phyloP scores from a whole-genome alignment of 2,329 filamentous ascomycete genomes.

The Trichoderma koningiopsis region DNA sequence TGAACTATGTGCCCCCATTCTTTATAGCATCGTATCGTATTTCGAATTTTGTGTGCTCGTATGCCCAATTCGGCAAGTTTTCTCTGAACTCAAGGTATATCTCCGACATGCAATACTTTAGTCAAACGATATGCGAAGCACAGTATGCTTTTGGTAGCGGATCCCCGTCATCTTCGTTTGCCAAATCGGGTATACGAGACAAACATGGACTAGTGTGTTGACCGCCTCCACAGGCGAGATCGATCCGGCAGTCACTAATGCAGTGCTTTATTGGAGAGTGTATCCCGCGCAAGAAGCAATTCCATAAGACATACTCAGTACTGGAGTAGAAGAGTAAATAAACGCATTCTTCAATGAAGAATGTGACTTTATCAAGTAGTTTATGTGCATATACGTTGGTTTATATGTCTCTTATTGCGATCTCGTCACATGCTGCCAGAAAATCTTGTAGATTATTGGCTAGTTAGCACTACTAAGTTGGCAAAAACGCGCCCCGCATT shows the following conservation, averaged over 20 bases:
- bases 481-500: not conserved
- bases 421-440: too few relatives aligned
- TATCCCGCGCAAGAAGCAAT: not conserved
- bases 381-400: too few relatives aligned
- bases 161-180: not conserved
- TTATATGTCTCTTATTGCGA: too few relatives aligned
- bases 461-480: not conserved
- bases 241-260: not conserved
- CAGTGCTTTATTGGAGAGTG: not conserved
- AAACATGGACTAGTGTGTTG: not conserved
- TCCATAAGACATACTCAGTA: not conserved
- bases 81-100: not conserved
- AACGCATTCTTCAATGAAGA: too few relatives aligned
- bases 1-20: not conserved
- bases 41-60: not conserved
- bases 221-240: not conserved
- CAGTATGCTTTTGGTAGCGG: not conserved
- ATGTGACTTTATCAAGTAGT: too few relatives aligned
- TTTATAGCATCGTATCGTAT: conserved; percentile 7
- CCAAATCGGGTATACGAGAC: conserved; percentile 22
- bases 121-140: not conserved
- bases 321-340: too few relatives aligned
- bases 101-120: conserved; percentile 11
- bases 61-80: not conserved
- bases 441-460: too few relatives aligned